A percentile compares a stretch with the other conserved stretches of the same genome.
Evolutionary conservation across 192 early-diverging fungal genomes (phyloP).

Genomic region (Backusella tarrabulga): DNA sequence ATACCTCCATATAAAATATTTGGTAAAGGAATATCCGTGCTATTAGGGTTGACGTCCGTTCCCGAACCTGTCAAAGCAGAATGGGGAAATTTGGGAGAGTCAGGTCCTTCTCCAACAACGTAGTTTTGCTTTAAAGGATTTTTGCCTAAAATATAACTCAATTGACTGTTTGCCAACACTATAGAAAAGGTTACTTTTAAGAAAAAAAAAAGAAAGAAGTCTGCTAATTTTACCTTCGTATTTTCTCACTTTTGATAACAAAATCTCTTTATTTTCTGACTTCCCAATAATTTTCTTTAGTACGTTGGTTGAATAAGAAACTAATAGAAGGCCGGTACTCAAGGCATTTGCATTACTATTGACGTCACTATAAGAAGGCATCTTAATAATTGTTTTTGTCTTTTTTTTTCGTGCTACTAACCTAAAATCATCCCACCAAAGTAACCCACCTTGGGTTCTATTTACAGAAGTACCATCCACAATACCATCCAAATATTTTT

Average conservation of each 20-base stretch:
- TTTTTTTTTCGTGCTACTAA: slow-evolving; percentile 2
- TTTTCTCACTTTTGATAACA: slow-evolving; percentile 6
- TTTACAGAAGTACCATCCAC: slow-evolving; percentile 5
- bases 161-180: slow-evolving; percentile 36
- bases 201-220: background rate
- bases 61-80: slow-evolving; percentile 41
- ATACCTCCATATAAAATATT: slow-evolving; percentile 6
- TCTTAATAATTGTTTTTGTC: background rate
- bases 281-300: slow-evolving; percentile 26
- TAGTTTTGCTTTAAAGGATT: slow-evolving; percentile 44
- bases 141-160: slow-evolving; percentile 49
- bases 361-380: background rate
- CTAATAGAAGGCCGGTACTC: slow-evolving; percentile 12
- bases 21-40: background rate
- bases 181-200: background rate
- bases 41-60: background rate
- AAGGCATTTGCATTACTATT: slow-evolving; percentile 6
- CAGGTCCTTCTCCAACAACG: slow-evolving; percentile 50
- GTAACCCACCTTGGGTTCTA: slow-evolving; percentile 40
- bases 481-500: slow-evolving; percentile 35
- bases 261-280: slow-evolving; percentile 6
- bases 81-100: slow-evolving; percentile 53
- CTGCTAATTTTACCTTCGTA: slow-evolving; percentile 4
- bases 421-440: slow-evolving; percentile 28
- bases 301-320: slow-evolving; percentile 26